Conservation (phyloP, 2,329 filamentous ascomycete genomes). For the Orbilia blumenaviensis region DNA sequence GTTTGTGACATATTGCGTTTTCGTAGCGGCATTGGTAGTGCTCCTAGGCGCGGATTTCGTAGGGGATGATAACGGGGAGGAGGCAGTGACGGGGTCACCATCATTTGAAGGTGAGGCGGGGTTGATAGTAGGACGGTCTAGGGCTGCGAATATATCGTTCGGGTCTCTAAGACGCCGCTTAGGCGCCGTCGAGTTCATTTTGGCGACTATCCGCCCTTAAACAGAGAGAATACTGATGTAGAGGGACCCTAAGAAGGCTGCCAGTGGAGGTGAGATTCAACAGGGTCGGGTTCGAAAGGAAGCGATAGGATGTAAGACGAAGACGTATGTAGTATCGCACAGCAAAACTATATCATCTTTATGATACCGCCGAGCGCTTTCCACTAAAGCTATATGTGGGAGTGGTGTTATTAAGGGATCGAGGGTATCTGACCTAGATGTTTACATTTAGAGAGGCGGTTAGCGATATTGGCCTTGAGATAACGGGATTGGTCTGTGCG, state of each 20-base stretch:
- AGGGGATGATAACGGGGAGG: slow-evolving; percentile 18
- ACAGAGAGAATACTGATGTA: background rate
- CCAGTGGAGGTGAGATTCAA: background rate
- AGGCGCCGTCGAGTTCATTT: slow-evolving; percentile 34
- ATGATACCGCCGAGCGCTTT: background rate
- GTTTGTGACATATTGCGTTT: slow-evolving; percentile 11
- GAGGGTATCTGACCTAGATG: background rate
- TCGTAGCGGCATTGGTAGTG: slow-evolving; percentile 11
- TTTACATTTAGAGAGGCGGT: slow-evolving; percentile 32
- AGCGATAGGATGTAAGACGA: background rate
- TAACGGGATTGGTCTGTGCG: slow-evolving; percentile 29
- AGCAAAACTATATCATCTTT: slow-evolving; percentile 23
- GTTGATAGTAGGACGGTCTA: slow-evolving; percentile 16
- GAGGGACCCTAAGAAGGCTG: background rate
- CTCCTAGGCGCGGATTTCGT: slow-evolving; percentile 24
- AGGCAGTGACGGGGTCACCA: background rate
- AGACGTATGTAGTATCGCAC: slow-evolving; percentile 4
- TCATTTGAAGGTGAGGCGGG: slow-evolving; percentile 17
- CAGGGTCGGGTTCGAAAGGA: background rate
- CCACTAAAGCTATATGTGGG: background rate
- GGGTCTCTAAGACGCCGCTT: slow-evolving; percentile 48
- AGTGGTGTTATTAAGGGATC: background rate
- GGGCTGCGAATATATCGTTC: slow-evolving; percentile 42
- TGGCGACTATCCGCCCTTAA: background rate
- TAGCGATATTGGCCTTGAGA: slow-evolving; percentile 35